A percentile compares a stretch with the other conserved stretches of the same genome.
phyloP scores from a whole-genome alignment of 2,329 filamentous ascomycete genomes.

The Cladophialophora chaetospira region DNA sequence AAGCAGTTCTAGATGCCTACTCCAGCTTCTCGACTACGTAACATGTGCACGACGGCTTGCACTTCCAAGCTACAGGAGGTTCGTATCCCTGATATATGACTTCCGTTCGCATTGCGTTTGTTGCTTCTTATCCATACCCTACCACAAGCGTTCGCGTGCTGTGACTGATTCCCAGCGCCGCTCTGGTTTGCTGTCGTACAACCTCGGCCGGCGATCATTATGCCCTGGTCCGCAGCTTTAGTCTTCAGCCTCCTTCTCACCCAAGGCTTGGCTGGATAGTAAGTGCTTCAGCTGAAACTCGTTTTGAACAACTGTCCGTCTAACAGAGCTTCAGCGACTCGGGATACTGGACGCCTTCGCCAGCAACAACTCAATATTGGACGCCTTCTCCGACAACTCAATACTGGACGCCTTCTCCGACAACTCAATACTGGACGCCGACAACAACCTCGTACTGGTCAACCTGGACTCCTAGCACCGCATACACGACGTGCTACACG shows the following conservation, averaged over 20 bases:
- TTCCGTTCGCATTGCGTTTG: neutral
- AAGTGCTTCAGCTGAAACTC: neutral
- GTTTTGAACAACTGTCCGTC: neutral
- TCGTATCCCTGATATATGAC: neutral
- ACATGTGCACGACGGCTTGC: neutral
- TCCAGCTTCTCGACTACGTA: slow-evolving; percentile 5
- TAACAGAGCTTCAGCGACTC: slow-evolving; percentile 15
- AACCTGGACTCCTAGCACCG: slow-evolving; percentile 25
- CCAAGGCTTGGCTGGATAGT: slow-evolving; percentile 14
- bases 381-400: slow-evolving; percentile 12
- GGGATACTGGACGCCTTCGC: slow-evolving; percentile 23
- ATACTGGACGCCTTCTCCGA: slow-evolving; percentile 19
- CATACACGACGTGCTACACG: slow-evolving; percentile 26
- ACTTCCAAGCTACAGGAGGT: neutral
- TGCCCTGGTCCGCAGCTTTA: neutral
- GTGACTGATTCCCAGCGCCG: too few relatives aligned
- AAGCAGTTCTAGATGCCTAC: neutral
- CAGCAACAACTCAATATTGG: slow-evolving; percentile 18
- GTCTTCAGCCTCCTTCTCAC: slow-evolving; percentile 9
- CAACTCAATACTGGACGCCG: slow-evolving; percentile 25
- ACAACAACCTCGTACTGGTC: slow-evolving; percentile 30
- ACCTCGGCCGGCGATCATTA: slow-evolving; percentile 1
- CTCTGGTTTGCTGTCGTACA: neutral
- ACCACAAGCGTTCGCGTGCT: too few relatives aligned
- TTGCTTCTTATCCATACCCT: neutral